Evolutionary conservation across 352 stramenopile genomes (phyloP).

Genomic region (Phytophthora fragariae): DNA sequence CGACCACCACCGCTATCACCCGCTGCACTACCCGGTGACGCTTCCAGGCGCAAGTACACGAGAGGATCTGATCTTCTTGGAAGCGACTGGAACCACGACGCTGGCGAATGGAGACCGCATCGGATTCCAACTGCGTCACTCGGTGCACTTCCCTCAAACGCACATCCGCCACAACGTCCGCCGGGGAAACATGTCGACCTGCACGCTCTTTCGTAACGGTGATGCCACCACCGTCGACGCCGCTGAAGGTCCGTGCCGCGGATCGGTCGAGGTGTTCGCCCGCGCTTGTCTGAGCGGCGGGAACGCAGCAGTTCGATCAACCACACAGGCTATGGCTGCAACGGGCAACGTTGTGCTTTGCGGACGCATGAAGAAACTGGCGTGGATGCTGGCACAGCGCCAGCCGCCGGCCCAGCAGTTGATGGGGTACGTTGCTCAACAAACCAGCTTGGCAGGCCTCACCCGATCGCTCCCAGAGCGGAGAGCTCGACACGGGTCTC

Average conservation of each 20-base stretch:
- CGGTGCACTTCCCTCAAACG: conserved; percentile 63
- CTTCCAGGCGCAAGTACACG: conserved; percentile 45
- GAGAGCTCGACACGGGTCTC: conserved; percentile 26
- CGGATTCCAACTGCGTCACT: conserved; percentile 72
- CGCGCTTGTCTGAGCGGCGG: conserved; percentile 42
- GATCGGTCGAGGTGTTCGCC: conserved; percentile 41
- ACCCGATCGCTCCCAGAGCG: conserved; percentile 33
- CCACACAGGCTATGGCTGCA: conserved; percentile 44
- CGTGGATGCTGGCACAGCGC: conserved; percentile 58
- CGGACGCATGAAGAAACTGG: conserved; percentile 73
- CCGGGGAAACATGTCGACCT: conserved; percentile 62
- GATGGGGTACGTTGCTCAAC: conserved; percentile 22
- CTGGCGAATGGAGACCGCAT: conserved; percentile 60
- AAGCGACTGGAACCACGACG: conserved; percentile 55
- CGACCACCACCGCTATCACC: conserved; percentile 44
- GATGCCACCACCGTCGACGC: conserved; percentile 28
- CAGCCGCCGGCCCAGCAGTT: conserved; percentile 24
- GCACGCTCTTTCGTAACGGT: conserved; percentile 60
- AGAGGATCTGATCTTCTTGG: conserved; percentile 69
- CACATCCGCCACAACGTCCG: conserved; percentile 40
- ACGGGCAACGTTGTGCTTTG: conserved; percentile 50
- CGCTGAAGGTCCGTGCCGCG: conserved; percentile 28
- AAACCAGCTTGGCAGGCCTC: conserved; percentile 30
- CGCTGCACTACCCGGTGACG: conserved; percentile 48
- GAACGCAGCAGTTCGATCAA: conserved; percentile 39